Evolutionary conservation across 139 green algal species (phyloP), one percentile per base, ranked within the genome.

Genomic region (Chlamydomonas sphaeroides): DNA sequence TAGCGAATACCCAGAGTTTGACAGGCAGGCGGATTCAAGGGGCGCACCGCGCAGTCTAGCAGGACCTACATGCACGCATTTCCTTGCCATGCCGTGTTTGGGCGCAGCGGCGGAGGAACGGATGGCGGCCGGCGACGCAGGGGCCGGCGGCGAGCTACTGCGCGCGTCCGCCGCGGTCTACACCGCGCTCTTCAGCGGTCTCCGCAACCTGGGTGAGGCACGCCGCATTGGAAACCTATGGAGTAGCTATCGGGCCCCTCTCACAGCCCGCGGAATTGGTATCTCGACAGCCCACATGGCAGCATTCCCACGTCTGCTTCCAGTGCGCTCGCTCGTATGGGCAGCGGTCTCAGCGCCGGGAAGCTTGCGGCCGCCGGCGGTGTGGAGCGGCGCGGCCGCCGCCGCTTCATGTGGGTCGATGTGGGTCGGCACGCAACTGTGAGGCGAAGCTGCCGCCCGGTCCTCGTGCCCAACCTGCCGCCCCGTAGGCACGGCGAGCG

Each of bases 21-120:
- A n/a, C n/a, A n/a, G n/a, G n/a, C n/a, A n/a, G n/a, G 17, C 51
- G 14, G 14, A 61, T 61, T 28, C 51, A 10, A 28, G 17, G 17
- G 51, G 15, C 51, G 51, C 18, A 30, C 51, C 3, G 3, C 20
- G 21, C 14, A 3, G 14, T 26, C 4, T 26, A 17, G 14, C 51
- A 10, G 21, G 51, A 25, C 17, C 18, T 61, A 10, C 56, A 32
- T 18, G 35, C 35, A 45, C 10, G 33, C 5, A 10, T 48, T 45
- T 48, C 33, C 63, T 15, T 4, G 33, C 33, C 32, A 32, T 48
- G 5, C 33, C 10, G 33, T 41, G 5, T 10, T n/a, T n/a, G 25
- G 11, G 23, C 42, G 28, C 72, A 80, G 74, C 41, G 2, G 74
- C 71, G 74, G 74, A 70, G 59, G 59, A 70, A 39, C 74, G 71